phyloP scores from a whole-genome alignment of 1,139 yeast genomes.

The Geotrichum australiense region DNA sequence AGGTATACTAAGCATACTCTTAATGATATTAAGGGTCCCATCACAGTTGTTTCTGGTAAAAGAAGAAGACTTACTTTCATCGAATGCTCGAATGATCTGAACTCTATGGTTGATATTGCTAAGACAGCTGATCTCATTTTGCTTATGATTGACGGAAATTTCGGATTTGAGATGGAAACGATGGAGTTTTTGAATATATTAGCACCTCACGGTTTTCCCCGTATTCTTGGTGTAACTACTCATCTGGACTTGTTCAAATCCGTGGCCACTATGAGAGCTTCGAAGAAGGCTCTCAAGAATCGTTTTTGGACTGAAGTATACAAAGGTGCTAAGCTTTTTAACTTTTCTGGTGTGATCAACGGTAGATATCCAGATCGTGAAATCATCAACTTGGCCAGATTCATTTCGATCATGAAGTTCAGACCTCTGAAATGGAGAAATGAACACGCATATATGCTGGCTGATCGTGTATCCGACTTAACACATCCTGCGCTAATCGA shows the following conservation, averaged over 20 bases:
- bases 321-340: conserved; percentile 94
- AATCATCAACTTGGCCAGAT: conserved; percentile 81
- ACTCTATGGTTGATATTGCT: conserved; percentile 94
- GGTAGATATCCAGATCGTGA: conserved; percentile 98
- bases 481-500: conserved; percentile 86
- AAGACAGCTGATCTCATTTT: conserved; percentile 91
- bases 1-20: conserved; percentile 84
- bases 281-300: conserved; percentile 86
- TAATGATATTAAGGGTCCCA: conserved; percentile 86
- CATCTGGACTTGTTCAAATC: conserved; percentile 92
- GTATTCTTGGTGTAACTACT: conserved; percentile 91
- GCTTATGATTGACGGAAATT: conserved; percentile 89
- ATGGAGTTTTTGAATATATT: conserved; percentile 97
- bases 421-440: conserved; percentile 98
- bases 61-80: conserved; percentile 86
- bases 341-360: conserved; percentile 89
- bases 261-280: conserved; percentile 80
- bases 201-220: conserved; percentile 98
- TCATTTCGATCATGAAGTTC: conserved; percentile 95
- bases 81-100: conserved; percentile 87
- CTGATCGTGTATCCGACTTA: conserved; percentile 90
- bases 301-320: conserved; percentile 99
- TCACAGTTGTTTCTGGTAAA: conserved; percentile 96
- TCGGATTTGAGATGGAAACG: conserved; percentile 98
- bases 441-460: conserved; percentile 90